A percentile compares a stretch with the other conserved stretches of the same genome.
Conservation (phyloP, 140 eudicot genomes). For the Oenanthe javanica region DNA sequence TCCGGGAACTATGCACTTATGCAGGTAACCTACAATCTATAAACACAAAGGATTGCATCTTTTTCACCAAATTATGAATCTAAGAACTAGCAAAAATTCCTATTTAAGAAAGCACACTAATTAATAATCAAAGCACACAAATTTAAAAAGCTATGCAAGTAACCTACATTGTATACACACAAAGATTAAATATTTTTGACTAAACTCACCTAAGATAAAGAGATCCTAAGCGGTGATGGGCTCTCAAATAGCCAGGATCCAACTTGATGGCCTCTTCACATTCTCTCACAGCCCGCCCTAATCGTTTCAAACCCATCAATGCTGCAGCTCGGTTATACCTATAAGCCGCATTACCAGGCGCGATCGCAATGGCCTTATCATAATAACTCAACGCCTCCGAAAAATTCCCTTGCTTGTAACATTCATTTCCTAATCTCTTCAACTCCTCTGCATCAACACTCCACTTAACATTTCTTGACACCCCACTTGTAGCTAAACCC, state of each 20-base stretch:
- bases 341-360: conserved; percentile 64
- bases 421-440: conserved; percentile 57
- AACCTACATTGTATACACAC: background rate
- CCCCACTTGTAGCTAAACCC: background rate
- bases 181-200: conserved; percentile 15
- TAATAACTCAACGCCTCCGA: conserved; percentile 52
- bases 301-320: conserved; percentile 56
- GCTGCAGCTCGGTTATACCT: conserved; percentile 78
- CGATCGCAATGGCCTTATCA: conserved; percentile 48
- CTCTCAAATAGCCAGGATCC: conserved; percentile 65
- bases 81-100: background rate
- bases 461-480: background rate
- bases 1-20: background rate
- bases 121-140: background rate
- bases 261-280: conserved; percentile 77
- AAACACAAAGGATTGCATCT: conserved; percentile 9
- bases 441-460: conserved; percentile 48
- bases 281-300: conserved; percentile 62
- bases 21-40: background rate
- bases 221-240: conserved; percentile 82
- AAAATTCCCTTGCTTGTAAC: conserved; percentile 44
- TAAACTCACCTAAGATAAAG: conserved; percentile 71
- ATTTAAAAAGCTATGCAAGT: background rate
- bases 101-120: background rate
- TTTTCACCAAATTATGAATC: conserved; percentile 2